A percentile compares a stretch with the other conserved stretches of the same genome.
Conservation (phyloP, 495 filamentous ascomycete genomes). For the Talaromyces wortmannii region DNA sequence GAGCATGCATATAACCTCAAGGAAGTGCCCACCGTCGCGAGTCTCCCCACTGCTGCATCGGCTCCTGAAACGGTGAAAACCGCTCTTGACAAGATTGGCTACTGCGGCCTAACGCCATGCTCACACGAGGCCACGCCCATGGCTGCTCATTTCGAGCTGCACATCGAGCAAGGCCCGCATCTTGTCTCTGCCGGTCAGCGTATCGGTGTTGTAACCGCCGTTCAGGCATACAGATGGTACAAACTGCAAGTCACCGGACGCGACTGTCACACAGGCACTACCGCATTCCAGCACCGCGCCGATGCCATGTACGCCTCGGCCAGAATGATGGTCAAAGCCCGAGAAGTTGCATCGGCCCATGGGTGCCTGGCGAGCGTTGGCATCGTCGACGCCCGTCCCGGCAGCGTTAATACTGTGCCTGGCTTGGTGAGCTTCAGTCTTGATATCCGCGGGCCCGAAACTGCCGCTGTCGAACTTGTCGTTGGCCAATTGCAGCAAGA, state of each 20-base stretch:
- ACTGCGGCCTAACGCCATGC: constrained; percentile 52
- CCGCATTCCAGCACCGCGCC: constrained; percentile 49
- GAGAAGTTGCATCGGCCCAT: constrained; percentile 49
- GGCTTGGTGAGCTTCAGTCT: constrained; percentile 62
- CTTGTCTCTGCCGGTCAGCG: constrained; percentile 54
- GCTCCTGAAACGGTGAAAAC: constrained; percentile 57
- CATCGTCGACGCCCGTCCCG: constrained; percentile 59
- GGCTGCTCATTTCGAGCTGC: constrained; percentile 77
- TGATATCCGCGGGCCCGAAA: constrained; percentile 60
- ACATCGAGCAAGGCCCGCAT: constrained; percentile 76
- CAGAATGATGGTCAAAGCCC: constrained; percentile 60
- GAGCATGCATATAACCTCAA: constrained; percentile 53
- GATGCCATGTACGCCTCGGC: constrained; percentile 64
- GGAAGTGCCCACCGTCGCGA: constrained; percentile 43
- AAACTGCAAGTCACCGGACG: constrained; percentile 58
- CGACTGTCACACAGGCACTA: constrained; percentile 73
- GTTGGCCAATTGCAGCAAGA: constrained; percentile 45
- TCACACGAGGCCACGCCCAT: constrained; percentile 58
- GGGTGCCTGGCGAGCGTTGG: constrained; percentile 64
- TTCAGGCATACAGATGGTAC: constrained; percentile 63
- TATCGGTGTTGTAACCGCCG: constrained; percentile 66
- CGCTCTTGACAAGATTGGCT: constrained; percentile 65
- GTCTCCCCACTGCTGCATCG: constrained; percentile 31
- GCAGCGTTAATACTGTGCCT: constrained; percentile 71
- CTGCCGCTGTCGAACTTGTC: constrained; percentile 48